A percentile compares a stretch with the other conserved stretches of the same genome.
Evolutionary conservation across 306 rosid species (phyloP).

Genomic region (Dalbergia cultrata): DNA sequence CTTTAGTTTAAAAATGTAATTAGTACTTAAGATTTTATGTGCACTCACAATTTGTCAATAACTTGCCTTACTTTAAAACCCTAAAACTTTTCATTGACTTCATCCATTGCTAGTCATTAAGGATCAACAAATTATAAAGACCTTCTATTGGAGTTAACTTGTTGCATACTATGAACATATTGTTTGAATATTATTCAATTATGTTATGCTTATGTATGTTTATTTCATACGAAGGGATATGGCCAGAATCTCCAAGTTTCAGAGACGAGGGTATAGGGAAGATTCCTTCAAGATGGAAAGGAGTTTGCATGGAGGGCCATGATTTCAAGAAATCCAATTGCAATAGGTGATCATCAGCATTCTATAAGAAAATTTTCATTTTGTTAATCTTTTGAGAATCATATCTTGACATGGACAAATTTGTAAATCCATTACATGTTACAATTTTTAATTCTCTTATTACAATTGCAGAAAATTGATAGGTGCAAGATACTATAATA

Average conservation of each 20-base stretch:
- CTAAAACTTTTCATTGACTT: neutral
- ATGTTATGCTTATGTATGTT: slow-evolving; percentile 10
- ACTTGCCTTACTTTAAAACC: slow-evolving; percentile 24
- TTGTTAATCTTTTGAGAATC: slow-evolving; percentile 1
- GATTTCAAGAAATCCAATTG: slow-evolving; percentile 87
- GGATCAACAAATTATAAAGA: neutral
- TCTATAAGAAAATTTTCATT: neutral
- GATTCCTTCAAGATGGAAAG: slow-evolving; percentile 90
- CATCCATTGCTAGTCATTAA: neutral
- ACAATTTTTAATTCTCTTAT: slow-evolving; percentile 10
- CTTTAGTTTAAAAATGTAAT: neutral
- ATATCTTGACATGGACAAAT: slow-evolving; percentile 1
- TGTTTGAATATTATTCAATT: slow-evolving; percentile 7
- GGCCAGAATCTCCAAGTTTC: slow-evolving; percentile 96
- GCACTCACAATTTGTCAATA: neutral
- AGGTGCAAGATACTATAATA: slow-evolving; percentile 88
- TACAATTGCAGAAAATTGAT: slow-evolving; percentile 73
- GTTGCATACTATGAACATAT: neutral
- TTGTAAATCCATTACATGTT: slow-evolving; percentile 6
- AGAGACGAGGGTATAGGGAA: slow-evolving; percentile 73
- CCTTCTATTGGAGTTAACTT: neutral
- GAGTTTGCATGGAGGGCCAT: slow-evolving; percentile 82
- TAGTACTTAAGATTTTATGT: slow-evolving; percentile 6
- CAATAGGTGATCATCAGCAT: slow-evolving; percentile 73
- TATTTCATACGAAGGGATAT: slow-evolving; percentile 65